phyloP scores from a whole-genome alignment of 192 early-diverging fungal genomes.

The Chytriomyces sp. region DNA sequence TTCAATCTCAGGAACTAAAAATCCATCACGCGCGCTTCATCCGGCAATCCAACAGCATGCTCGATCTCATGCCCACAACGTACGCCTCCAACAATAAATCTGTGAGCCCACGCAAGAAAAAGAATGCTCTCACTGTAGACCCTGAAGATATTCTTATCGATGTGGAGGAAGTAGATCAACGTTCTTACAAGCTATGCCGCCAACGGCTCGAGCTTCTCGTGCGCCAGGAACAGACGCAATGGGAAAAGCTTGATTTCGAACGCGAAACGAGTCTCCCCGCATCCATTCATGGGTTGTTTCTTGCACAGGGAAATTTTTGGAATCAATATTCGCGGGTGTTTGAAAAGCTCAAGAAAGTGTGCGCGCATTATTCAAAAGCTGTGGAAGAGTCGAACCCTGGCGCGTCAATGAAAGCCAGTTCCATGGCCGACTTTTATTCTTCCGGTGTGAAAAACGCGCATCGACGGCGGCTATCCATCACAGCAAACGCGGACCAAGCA shows the following conservation, averaged over 20 bases:
- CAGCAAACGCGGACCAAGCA: not conserved
- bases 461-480: conserved; percentile 3
- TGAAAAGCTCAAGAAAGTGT: conserved; percentile 13
- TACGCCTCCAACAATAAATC: not conserved
- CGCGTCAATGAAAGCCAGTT: not conserved
- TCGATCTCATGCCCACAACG: not conserved
- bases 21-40: not conserved
- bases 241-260: not conserved
- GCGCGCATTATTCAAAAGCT: not conserved
- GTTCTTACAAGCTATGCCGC: not conserved
- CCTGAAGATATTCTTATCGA: conserved; percentile 25
- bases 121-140: conserved; percentile 8
- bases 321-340: conserved; percentile 19
- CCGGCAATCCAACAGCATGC: not conserved
- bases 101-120: not conserved
- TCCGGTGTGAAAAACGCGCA: not conserved
- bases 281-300: conserved; percentile 10
- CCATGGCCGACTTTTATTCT: not conserved
- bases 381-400: conserved; percentile 1
- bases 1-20: not conserved
- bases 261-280: not conserved
- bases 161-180: conserved; percentile 3
- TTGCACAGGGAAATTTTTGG: conserved; percentile 25
- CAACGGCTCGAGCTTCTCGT: conserved; percentile 3
- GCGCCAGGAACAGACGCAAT: conserved; percentile 9